phyloP scores from a whole-genome alignment of 2,329 filamentous ascomycete species.

The Sarocladium kiliense region DNA sequence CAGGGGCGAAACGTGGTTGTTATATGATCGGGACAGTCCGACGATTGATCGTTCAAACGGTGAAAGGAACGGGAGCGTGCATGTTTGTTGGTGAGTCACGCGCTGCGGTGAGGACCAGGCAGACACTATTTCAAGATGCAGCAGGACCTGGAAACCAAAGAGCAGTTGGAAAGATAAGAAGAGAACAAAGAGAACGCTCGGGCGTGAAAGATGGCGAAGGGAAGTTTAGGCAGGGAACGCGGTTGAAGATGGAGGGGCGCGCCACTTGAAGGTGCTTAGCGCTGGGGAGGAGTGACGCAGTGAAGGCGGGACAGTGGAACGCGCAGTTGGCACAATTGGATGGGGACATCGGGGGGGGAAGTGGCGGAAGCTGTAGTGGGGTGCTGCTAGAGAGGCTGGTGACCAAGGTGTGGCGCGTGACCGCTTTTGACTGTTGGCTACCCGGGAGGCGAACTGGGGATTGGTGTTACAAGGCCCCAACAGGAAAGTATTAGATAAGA shows the following conservation, averaged over 20 bases:
- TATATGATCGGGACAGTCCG: neutral
- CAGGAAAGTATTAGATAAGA: too few relatives aligned
- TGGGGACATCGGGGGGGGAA: neutral
- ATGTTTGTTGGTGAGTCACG: constrained; percentile 5
- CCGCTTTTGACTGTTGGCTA: neutral
- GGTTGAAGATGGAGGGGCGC: neutral
- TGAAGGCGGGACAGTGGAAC: constrained; percentile 7
- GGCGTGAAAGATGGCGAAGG: neutral
- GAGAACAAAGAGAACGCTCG: neutral
- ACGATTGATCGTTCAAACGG: neutral
- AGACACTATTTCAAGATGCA: too few relatives aligned
- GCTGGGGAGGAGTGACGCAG: constrained; percentile 6
- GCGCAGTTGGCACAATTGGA: neutral
- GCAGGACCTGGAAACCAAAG: too few relatives aligned
- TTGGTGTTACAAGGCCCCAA: too few relatives aligned
- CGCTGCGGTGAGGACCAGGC: neutral
- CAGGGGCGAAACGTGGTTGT: neutral
- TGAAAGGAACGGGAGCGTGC: neutral
- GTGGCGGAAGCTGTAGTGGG: constrained; percentile 6
- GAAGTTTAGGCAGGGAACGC: constrained; percentile 6
- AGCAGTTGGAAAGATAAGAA: neutral
- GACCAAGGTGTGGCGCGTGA: constrained; percentile 9
- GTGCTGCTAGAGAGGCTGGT: neutral
- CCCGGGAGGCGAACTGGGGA: neutral
- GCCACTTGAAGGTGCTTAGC: neutral